phyloP scores from a whole-genome alignment of 2,329 filamentous ascomycete species.

The Exutisphaerella laricina region DNA sequence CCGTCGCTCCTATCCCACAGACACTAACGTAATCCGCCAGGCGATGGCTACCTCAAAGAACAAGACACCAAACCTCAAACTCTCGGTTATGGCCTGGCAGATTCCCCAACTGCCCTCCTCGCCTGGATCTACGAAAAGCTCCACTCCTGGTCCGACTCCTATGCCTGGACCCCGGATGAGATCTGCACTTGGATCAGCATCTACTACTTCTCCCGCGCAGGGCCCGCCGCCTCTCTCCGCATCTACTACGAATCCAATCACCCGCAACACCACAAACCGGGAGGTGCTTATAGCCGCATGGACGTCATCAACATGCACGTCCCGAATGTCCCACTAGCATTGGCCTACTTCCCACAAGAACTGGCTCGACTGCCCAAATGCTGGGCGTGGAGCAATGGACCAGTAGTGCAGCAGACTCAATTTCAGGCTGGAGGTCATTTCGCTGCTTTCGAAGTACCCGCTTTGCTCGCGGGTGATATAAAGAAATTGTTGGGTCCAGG shows the following conservation, averaged over 20 bases:
- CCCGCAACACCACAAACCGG: conserved; percentile 6
- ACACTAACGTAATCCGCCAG: too few relatives aligned
- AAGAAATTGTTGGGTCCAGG: conserved; percentile 7
- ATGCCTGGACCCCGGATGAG: conserved; percentile 1
- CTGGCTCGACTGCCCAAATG: conserved; percentile 11
- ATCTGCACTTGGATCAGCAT: conserved; percentile 5
- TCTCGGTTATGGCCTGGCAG: conserved; percentile 3
- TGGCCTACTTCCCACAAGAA: conserved; percentile 12
- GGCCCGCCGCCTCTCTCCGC: conserved; percentile 7
- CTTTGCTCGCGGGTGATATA: conserved; percentile 9
- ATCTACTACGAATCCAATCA: conserved; percentile 13
- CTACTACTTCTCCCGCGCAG: conserved; percentile 7
- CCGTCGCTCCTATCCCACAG: too few relatives aligned
- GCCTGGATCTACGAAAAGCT: conserved; percentile 6
- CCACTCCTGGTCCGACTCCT: neutral
- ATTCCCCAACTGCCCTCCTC: neutral
- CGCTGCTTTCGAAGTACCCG: conserved; percentile 12
- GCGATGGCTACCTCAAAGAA: conserved; percentile 2
- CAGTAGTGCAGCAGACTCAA: conserved; percentile 12
- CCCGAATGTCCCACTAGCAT: conserved; percentile 5
- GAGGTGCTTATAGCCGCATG: conserved; percentile 10
- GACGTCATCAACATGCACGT: conserved; percentile 13
- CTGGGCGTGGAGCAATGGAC: conserved; percentile 11
- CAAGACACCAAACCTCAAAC: conserved; percentile 2
- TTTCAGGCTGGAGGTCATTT: conserved; percentile 14